Base-by-base conservation (phyloP, 2,329 filamentous ascomycete genomes). In the Apiospora hydei region DNA sequence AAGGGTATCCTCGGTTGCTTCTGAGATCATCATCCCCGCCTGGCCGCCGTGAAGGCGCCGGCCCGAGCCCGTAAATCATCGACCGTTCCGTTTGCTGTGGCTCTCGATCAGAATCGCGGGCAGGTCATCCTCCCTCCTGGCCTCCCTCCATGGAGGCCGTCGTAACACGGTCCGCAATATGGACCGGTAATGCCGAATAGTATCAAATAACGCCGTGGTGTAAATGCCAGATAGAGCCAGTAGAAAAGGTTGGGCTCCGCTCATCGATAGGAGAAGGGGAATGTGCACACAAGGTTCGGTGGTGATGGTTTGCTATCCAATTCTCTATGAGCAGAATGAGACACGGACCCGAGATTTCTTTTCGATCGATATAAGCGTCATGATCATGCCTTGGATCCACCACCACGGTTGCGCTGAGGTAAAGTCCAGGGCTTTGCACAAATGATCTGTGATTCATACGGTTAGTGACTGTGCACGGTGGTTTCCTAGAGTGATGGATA, bases 401-500 rank as follows among this genome's bases (percentile, higher is more conserved):
- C 75, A 43, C 76, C 74, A 26, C 80, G 78, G 64, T 83, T 83
- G 76, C 88, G 85, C 78, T 89, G 87, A 2, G 91, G 91, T 69
- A 94, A 83, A 69, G 91, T 91, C 92, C 92, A 94, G 21, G 92
- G 91, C 77, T 90, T 88, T 66, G 89, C 85, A 80, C 91, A 93
- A 71, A 93, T 89, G 72, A 92, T 88, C 91, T 93, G 71, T 71
- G 44, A 68, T 57, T 30, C 14, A 21, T 16, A 24, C 13, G 67
- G 18, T 72, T 73, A 71, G 72, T 53, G 21, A 14, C 3, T 69
- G 69, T 68, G 68, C 51, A 18, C 24, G 75, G 41, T 57, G 41
- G 41, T 11, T 3, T 5, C 7, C 8, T 8, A 3, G 68, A 16
- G 38, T 18, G 38, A n/a, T 21, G 61, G 44, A 71, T 24, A 74